These are phyloP conservation scores for Fusarium duplospermum DNA, from an alignment of 2,329 filamentous ascomycete species.

Conservation along the genomic window DNA sequence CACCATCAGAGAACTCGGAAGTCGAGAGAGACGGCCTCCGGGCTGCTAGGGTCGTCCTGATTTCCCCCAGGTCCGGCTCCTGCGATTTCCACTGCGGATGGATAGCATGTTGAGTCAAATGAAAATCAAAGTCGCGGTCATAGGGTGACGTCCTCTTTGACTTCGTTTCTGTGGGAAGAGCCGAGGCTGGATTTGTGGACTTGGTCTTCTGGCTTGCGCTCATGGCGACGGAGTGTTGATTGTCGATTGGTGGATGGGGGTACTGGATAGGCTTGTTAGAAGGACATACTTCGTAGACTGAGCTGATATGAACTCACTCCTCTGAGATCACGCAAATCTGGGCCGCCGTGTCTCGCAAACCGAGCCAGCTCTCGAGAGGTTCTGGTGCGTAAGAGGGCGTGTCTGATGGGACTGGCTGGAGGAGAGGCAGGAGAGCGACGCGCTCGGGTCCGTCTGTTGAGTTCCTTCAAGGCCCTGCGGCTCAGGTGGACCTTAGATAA, in stretches of 20 bases:
- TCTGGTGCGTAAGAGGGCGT: not conserved
- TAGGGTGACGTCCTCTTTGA: not conserved
- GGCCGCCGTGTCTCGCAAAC: constrained; percentile 42
- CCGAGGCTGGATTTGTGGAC: not conserved
- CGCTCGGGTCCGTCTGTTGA: constrained; percentile 3
- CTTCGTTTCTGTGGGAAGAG: not conserved
- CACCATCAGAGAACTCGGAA: not conserved
- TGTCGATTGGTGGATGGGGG: not conserved
- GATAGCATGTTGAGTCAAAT: not conserved
- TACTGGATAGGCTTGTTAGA: not conserved
- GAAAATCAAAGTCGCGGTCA: not conserved
- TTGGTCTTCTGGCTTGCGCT: not conserved
- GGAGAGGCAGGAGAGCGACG: not conserved
- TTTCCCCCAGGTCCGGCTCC: not conserved
- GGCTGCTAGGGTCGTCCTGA: not conserved
- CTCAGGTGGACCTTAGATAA: constrained; percentile 4
- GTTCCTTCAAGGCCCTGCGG: constrained; percentile 10
- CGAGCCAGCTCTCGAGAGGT: constrained; percentile 24
- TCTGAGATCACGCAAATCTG: constrained; percentile 40
- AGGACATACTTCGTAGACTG: not conserved
- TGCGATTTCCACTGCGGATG: not conserved
- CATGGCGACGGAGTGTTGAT: not conserved
- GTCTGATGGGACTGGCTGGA: not conserved
- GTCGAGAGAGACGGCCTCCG: not conserved
- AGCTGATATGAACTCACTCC: not conserved